Percentiles rank a stretch among this genome's conserved stretches.
These are phyloP conservation scores for Novymonas esmeraldas DNA, from an alignment of 208 protist species.

Conservation along the genomic window DNA sequence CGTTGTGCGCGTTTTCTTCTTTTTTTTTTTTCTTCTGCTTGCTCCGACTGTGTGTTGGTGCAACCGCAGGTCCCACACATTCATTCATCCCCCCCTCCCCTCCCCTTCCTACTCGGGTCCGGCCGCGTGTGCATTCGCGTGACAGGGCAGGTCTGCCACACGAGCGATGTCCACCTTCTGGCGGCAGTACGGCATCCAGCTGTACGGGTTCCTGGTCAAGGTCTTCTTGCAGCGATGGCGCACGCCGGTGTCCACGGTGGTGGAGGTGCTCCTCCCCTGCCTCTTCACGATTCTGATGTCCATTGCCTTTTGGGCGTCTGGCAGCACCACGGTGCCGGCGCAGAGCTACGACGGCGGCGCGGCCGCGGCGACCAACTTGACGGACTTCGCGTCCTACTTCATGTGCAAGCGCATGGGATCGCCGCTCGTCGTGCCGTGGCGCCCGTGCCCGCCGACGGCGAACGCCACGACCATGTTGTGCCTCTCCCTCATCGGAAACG, in stretches of 20 bases:
- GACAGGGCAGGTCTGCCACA: too few species aligned
- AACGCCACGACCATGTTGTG: constrained; percentile 15
- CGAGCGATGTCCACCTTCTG: constrained; percentile 14
- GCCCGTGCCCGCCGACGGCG: constrained; percentile 20
- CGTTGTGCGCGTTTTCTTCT: neutral
- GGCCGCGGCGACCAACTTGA: constrained; percentile 22
- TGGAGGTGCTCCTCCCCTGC: constrained; percentile 70
- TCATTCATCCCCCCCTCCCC: neutral
- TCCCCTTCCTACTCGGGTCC: neutral
- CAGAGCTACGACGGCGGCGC: constrained; percentile 30
- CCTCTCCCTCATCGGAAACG: constrained; percentile 37
- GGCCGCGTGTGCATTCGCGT: too few species aligned
- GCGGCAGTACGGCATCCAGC: constrained; percentile 52
- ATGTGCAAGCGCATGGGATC: constrained; percentile 26
- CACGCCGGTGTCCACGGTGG: constrained; percentile 49
- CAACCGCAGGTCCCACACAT: neutral
- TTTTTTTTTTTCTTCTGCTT: neutral
- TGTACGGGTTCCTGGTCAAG: constrained; percentile 75
- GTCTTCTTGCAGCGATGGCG: constrained; percentile 57
- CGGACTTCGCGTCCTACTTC: constrained; percentile 24
- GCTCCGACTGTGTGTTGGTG: neutral
- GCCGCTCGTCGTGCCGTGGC: constrained; percentile 19
- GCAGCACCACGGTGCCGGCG: constrained; percentile 22
- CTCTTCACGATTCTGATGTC: constrained; percentile 62
- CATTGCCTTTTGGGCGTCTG: constrained; percentile 59